A percentile compares a stretch with the other conserved stretches of the same genome.
phyloP scores from a whole-genome alignment of 306 rosid genomes.

The Erythrophleum fordii region DNA sequence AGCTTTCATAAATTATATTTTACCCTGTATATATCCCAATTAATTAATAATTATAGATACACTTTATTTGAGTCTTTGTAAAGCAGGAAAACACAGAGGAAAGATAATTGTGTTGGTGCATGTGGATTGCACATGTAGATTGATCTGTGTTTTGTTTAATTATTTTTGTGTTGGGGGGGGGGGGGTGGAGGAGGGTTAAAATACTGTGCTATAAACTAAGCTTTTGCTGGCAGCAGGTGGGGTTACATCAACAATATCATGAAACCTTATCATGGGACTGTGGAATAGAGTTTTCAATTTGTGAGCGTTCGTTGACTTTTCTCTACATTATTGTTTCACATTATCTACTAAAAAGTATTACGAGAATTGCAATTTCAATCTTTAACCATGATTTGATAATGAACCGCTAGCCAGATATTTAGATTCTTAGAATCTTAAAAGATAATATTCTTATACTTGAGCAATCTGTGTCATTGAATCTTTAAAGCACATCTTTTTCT shows the following conservation, averaged over 20 bases:
- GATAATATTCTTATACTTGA: background rate
- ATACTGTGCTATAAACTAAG: background rate
- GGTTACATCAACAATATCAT: conserved; percentile 16
- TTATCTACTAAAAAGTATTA: background rate
- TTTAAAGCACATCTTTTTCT: background rate
- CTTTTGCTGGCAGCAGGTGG: background rate
- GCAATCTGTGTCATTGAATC: background rate
- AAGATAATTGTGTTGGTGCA: background rate
- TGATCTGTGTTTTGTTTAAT: background rate
- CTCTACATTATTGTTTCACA: background rate
- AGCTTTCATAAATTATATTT: too few relatives aligned
- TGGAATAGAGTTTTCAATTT: conserved; percentile 5
- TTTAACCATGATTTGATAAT: background rate
- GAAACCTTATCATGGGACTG: conserved; percentile 31
- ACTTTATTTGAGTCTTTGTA: background rate
- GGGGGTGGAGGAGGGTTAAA: too few relatives aligned
- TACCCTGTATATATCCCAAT: too few relatives aligned
- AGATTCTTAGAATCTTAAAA: background rate
- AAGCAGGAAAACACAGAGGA: background rate
- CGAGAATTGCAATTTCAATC: background rate
- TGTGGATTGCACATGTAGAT: background rate
- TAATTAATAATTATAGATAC: background rate
- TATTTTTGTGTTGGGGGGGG: too few relatives aligned
- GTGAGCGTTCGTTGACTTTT: conserved; percentile 49
- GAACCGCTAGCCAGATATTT: background rate